Evolutionary conservation across 495 filamentous ascomycete genomes (phyloP), one percentile per base, ranked within the genome.

Genomic region (Pseudoneurospora amorphoporcata): DNA sequence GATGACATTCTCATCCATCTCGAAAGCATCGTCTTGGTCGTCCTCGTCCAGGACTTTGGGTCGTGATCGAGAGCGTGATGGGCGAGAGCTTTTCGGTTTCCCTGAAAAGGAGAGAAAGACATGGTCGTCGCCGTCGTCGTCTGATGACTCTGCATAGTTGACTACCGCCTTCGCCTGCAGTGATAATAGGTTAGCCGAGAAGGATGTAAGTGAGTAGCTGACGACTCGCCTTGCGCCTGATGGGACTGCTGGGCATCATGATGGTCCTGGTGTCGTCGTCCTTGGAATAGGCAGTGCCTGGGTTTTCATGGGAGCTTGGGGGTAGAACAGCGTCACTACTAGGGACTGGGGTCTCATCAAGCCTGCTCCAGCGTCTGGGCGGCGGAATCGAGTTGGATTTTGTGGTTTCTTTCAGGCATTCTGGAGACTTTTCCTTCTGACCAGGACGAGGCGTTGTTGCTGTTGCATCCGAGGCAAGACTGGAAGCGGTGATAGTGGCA

Each of bases 291-390:
- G 53, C 53, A 61, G 53, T 61, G 53, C 53, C 53, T 72, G 79
- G 78, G 74, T 88, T 86, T 74, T 88, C 86, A 72, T 88, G 85
- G 3, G 88, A 90, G 76, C 88, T 90, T 0, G 85, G 83, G 0
- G 86, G 84, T 40, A 85, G 86, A 9, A 84, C 61, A 32, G 88
- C 82, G 79, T 94, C 93, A 79, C 92, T 95, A 82, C 92, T 96
- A 3, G 93, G 91, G 2, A 91, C 87, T n/a, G 94, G 92, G 0
- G 91, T 93, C 79, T 89, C 77, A 74, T 84, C 86, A 72, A 73
- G 69, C 72, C 80, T 82, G 79, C 74, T 84, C 79, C 78, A 81
- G 29, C 75, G 71, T 23, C 58, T 69, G 16, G 53, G 53, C 14
- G 53, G 53, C 1, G 73, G 72, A 76, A 81, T 81, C 14, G 81